Evolutionary conservation across 2,329 filamentous ascomycete species (phyloP), one percentile per base, ranked within the genome.

Genomic region (Penicillium occitanis): DNA sequence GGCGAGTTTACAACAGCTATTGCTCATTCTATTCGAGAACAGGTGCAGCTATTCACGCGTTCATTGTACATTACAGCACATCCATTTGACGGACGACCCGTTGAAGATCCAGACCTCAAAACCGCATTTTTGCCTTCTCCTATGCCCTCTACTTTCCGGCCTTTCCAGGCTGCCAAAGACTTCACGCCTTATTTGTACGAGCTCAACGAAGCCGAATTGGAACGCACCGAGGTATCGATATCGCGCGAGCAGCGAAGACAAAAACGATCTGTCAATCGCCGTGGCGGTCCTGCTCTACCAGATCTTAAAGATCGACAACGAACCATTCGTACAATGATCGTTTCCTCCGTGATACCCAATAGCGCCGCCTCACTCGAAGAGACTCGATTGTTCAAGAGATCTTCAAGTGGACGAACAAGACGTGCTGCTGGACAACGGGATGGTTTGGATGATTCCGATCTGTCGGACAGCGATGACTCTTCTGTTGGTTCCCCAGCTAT

Each of bases 1-100:
- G 95, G 95, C 69, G 95, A 99, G 77, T 99, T 99, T 73, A 93
- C 92, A 2, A 99, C 95, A 0, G 94, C 95, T 7, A 98, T 99
- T 76, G 95, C 95, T 13, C 95, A 99, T 80, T 97, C 92, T 68
- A 99, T 99, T 74, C 90, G 95, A 68, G 95, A 99, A 78, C 95
- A 99, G 79, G 89, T 90, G 48, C 95, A 99, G 76, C 86, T 98
- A 35, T 99, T 97, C 77, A 96, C 93, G 5, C 91, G 92, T 76
- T 96, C 93, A 73, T 82, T 99, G 67, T 98, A 97, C 79, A 92
- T 95, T 72, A 88, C 96, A 63, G 93, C 93, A 2, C 93, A 99
- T 80, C 90, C 93, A 30, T 99, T 99, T 73, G 95, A 99, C 75
- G 95, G 95, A 60, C 87, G 95, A 42, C 93, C 93, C 2, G 86